phyloP scores from a whole-genome alignment of 2,329 filamentous ascomycete species.

The Colletotrichum lini region DNA sequence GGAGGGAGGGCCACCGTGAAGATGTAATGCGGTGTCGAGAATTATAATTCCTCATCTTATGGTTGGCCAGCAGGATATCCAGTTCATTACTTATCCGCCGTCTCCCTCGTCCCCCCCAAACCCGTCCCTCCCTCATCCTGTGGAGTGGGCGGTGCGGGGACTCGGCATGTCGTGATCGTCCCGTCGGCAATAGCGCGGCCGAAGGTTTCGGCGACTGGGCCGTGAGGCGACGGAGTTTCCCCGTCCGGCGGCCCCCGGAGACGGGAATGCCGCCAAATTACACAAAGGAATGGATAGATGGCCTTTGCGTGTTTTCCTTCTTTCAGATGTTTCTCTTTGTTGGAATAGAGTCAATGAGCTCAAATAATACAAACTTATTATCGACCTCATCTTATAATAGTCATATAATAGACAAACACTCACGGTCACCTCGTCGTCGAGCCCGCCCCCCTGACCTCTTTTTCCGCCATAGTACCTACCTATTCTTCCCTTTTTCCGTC shows the following conservation, averaged over 20 bases:
- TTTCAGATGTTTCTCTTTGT: background rate
- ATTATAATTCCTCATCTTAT: slow-evolving; percentile 31
- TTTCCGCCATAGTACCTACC: background rate
- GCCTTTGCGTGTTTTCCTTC: too few species aligned
- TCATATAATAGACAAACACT: too few species aligned
- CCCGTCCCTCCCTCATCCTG: too few species aligned
- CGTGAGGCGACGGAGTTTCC: slow-evolving; percentile 26
- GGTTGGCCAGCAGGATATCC: slow-evolving; percentile 21
- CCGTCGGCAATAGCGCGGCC: slow-evolving; percentile 31
- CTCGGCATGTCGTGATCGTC: slow-evolving; percentile 40
- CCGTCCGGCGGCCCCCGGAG: background rate
- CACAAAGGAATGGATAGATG: background rate
- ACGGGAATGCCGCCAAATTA: background rate
- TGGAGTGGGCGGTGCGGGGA: slow-evolving; percentile 21
- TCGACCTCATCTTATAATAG: background rate
- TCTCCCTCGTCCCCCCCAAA: background rate
- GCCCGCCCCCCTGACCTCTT: background rate
- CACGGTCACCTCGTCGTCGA: too few species aligned
- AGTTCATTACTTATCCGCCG: slow-evolving; percentile 23
- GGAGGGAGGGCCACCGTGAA: background rate
- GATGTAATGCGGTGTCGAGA: background rate
- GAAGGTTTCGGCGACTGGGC: slow-evolving; percentile 13
- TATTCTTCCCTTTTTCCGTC: background rate
- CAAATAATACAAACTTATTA: background rate
- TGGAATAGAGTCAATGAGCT: background rate